Evolutionary conservation across 2,329 filamentous ascomycete species (phyloP), one percentile per base, ranked within the genome.

Genomic region (Coniochaeta pulveracea): DNA sequence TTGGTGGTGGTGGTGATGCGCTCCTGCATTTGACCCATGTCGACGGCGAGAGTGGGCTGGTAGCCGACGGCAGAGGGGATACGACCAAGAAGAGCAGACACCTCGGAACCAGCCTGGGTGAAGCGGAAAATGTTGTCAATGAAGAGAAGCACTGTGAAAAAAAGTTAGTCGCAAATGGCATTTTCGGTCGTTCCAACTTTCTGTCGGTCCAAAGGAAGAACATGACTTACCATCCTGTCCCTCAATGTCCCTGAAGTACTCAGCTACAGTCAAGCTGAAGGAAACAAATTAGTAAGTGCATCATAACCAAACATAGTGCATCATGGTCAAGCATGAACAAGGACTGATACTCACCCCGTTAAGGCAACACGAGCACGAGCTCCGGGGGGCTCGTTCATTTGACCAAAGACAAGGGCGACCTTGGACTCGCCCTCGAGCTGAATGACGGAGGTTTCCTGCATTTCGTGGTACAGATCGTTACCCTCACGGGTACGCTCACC

Each of bases 111-210:
- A 63, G 91, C 91, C 72, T 96, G 89, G 48, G 89, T 95, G 78
- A 96, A 96, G 59, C 91, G 83, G 85, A 95, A 96, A 70, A 98
- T 96, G 78, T 98, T 98, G 82, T 98, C 91, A 64, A 96, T 96
- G 76, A 96, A 95, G 64, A 95, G 86, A 61, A 95, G 75, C 76
- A 95, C 85, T 82, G 39, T 18, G 19, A 18, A 1, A 19, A 19
- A 19, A 19, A 19, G 27, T 30, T 18, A 30, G 18, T 16, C 15
- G 15, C 27, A 19, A 30, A 8, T 30, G n/a, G n/a, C n/a, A n/a
- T n/a, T n/a, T n/a, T n/a, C n/a, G n/a, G n/a, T n/a, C n/a, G n/a
- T n/a, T n/a, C n/a, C n/a, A n/a, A n/a, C n/a, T n/a, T n/a, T n/a
- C n/a, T n/a, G n/a, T n/a, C n/a, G n/a, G n/a, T n/a, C n/a, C n/a